Base-by-base conservation (phyloP, 2,329 filamentous ascomycete genomes). In the Penicillium sp. region DNA sequence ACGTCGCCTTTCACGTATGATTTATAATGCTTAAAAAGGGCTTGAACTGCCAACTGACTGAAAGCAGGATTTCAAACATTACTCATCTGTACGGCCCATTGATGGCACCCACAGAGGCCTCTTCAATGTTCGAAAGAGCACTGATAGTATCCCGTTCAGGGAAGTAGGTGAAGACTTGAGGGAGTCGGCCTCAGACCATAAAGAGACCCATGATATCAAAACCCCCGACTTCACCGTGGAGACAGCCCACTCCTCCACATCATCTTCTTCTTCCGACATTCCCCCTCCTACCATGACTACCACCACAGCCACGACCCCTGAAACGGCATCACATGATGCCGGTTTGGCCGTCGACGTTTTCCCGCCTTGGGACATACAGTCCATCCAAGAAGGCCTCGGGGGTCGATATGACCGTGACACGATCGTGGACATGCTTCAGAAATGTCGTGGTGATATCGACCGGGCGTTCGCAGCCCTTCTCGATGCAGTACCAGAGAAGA, bases 1-100 rank as follows among this genome's bases (percentile, higher is more conserved):
- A 86, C 68, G 79, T 86, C 66, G 83, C 83, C n/a, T 84, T 82
- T 60, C 82, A 85, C 62, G 83, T 85, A 77, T 73, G 81, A 74
- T 45, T 24, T 38, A 16, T 9, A 31, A 31, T 45, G 21, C 12
- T 4, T 42, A 21, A 13, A 15, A 7, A 23, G 43, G 9, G 42
- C 49, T 52, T 36, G 39, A 42, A 39, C 13, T 41, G n/a, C 21
- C 45, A 23, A n/a, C 57, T 62, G 47, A 62, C 33, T 15, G 21
- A 49, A 59, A 64, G 31, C 65, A 86, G 81, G 77, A 73, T 42
- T 86, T 82, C 74, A 79, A 86, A 64, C 85, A 87, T 65, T 87
- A 86, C 69, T 86, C 84, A 4, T 87, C 84, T 0, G 81, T 88
- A 58, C 79, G 85, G 50, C 83, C 83, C 62, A 69, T 81, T 42